Conservation (phyloP, 116 monocot genomes). For the Phalaenopsis hybrid region DNA sequence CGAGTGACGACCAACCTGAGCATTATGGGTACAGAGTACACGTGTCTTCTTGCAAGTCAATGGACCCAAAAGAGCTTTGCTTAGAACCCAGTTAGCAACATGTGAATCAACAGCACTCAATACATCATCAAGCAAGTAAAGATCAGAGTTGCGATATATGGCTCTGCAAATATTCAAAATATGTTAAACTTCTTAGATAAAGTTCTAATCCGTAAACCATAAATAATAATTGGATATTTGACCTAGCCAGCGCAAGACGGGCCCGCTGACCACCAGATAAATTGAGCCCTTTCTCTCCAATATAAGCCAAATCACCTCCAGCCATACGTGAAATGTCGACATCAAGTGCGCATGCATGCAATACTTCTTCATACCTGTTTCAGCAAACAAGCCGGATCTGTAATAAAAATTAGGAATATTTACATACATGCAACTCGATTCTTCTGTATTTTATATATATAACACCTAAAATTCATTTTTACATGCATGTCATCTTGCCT, state of each 20-base stretch:
- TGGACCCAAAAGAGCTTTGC: constrained; percentile 62
- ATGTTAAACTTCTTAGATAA: background rate
- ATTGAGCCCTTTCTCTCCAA: constrained; percentile 86
- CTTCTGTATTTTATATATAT: no score
- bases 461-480: no score
- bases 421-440: no score
- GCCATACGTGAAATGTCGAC: constrained; percentile 80
- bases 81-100: constrained; percentile 83
- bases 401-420: background rate
- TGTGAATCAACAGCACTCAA: constrained; percentile 98
- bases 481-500: no score
- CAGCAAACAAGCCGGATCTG: background rate
- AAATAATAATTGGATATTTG: constrained; percentile 4
- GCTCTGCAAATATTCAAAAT: constrained; percentile 47
- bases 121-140: constrained; percentile 91
- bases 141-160: constrained; percentile 67
- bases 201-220: background rate
- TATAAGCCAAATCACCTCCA: constrained; percentile 65
- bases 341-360: constrained; percentile 87
- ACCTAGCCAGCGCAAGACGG: constrained; percentile 92
- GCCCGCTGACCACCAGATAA: constrained; percentile 96
- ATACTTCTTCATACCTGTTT: constrained; percentile 69
- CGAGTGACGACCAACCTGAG: constrained; percentile 49
- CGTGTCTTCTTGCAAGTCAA: constrained; percentile 72
- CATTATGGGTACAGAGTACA: constrained; percentile 85